Conservation (phyloP, 257 asterid species). For the Voacanga thouarsii region DNA sequence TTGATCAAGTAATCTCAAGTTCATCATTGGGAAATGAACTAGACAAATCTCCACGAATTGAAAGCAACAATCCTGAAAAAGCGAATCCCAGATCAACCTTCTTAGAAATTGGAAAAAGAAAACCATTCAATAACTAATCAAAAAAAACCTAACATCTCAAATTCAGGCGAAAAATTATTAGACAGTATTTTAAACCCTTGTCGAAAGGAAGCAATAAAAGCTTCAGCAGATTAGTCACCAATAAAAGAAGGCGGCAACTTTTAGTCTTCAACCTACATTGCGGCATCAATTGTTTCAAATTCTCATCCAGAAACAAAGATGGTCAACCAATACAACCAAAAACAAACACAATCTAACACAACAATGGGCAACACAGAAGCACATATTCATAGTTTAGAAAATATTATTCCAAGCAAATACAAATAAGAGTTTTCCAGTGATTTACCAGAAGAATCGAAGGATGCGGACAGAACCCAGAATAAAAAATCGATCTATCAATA, state of each 20-base stretch:
- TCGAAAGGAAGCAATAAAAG: not conserved
- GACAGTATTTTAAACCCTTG: not conserved
- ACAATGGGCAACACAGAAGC: not conserved
- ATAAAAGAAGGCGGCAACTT: not conserved
- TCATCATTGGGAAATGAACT: slow-evolving; percentile 17
- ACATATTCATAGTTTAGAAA: not conserved
- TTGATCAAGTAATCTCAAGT: slow-evolving; percentile 18
- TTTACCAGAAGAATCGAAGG: slow-evolving; percentile 36
- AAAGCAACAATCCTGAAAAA: slow-evolving; percentile 3
- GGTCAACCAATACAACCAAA: not conserved
- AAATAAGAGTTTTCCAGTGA: not conserved
- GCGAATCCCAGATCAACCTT: not conserved
- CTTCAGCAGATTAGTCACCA: not conserved
- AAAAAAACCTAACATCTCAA: not conserved
- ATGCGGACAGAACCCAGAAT: slow-evolving; percentile 13
- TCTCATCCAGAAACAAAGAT: slow-evolving; percentile 5
- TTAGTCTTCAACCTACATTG: not conserved
- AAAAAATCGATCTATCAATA: slow-evolving; percentile 22
- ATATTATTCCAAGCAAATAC: not conserved
- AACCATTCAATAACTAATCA: not conserved
- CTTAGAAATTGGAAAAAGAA: not conserved
- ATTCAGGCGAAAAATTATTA: not conserved
- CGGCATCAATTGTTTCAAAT: not conserved
- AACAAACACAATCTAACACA: not conserved
- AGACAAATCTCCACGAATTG: not conserved